Base-by-base conservation (phyloP, 805 yeast species). In the Citeromyces matritensis region DNA sequence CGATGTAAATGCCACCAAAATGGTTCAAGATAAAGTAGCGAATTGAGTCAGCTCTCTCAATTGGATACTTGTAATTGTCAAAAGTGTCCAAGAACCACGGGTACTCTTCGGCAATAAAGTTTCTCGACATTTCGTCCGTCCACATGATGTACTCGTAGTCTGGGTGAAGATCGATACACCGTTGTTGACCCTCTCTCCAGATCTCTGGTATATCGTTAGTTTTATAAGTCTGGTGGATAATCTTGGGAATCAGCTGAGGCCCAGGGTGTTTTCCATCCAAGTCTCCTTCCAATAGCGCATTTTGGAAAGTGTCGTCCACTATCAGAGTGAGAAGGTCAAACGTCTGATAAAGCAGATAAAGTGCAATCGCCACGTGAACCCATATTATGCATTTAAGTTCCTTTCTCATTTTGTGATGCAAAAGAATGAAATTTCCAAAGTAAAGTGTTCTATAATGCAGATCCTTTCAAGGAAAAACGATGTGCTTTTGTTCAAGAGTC, bases 171-270 rank as follows among this genome's bases (percentile, higher is more conserved):
- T 79, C 80, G 27, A 71, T 63, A 48, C 94, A 83, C 15, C 69
- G 68, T 47, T 73, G 65, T 45, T 82, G 94, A 19, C 93, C 84
- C 5, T 64, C 67, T 37, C 58, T 60, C 96, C 96, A 86, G 30
- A 66, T 60, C 31, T 73, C 85, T 3, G 96, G 96, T 10, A 85
- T 69, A 13, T 74, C 66, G 9, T 58, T 64, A 13, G 82, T 79
- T 49, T 81, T 85, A 54, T 86, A 86, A 9, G 95, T 86, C 52
- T 86, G 96, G 49, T 86, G 96, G 34, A 86, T 84, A 48, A 85
- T 84, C 45, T 79, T 81, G 25, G 96, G 96, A 29, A 85, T 83
- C 25, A 78, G 48, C 36, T 64, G 65, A 7, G 73, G 72, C 23
- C 53, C 57, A 6, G 35, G 21, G 8, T 42, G 39, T 5, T 60